A percentile compares a stretch with the other conserved stretches of the same genome.
Evolutionary conservation across 129 eudicot genomes (phyloP).

Genomic region (Artemisia tridentata): DNA sequence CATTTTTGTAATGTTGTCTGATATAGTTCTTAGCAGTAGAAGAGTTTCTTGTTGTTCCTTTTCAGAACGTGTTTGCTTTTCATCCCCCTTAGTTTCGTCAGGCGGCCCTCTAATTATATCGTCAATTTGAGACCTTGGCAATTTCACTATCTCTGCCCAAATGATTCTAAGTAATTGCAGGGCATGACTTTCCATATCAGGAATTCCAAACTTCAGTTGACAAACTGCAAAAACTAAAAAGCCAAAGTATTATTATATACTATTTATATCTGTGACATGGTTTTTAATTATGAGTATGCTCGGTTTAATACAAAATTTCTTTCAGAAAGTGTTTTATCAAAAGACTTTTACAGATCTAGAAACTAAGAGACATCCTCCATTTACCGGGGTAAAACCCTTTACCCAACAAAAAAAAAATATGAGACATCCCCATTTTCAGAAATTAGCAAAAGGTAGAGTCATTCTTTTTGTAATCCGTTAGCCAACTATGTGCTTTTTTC

Average conservation of each 20-base stretch:
- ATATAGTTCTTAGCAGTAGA: conserved; percentile 15
- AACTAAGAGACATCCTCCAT: no score
- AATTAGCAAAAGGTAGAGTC: neutral
- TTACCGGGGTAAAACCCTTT: no score
- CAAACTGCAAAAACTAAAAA: conserved; percentile 6
- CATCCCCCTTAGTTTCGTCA: conserved; percentile 5
- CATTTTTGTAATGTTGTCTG: conserved; percentile 12
- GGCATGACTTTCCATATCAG: neutral
- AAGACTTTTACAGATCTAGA: no score
- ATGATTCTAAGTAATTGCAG: conserved; percentile 16
- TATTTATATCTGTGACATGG: no score
- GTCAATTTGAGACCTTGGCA: conserved; percentile 11
- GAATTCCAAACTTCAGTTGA: conserved; percentile 1
- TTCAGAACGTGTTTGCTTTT: conserved; percentile 12
- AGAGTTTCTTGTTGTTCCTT: conserved; percentile 18
- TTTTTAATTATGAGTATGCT: no score
- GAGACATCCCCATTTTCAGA: neutral
- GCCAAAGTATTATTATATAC: neutral
- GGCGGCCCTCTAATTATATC: conserved; percentile 25
- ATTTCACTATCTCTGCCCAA: conserved; percentile 18
- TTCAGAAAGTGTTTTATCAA: no score
- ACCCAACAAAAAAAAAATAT: no score
- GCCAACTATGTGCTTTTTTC: neutral
- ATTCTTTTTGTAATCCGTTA: neutral
- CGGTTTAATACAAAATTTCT: no score